Conservation (phyloP, 768 basidiomycete genomes). For the Termitomyces sp. region DNA sequence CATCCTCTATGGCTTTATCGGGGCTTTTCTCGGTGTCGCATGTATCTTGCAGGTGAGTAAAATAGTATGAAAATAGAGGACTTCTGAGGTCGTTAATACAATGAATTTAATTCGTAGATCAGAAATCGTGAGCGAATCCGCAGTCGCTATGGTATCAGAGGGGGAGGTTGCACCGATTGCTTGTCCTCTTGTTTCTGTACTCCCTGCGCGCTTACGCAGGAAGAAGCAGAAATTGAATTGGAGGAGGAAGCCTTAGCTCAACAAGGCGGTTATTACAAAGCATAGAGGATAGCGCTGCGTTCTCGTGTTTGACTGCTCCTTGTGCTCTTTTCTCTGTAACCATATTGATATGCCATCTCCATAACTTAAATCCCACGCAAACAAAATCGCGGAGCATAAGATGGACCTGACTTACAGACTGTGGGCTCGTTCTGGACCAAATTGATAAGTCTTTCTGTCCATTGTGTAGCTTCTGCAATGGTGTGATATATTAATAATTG, state of each 20-base stretch:
- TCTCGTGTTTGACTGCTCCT: too few relatives aligned
- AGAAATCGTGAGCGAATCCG: slow-evolving; percentile 18
- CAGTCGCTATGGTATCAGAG: slow-evolving; percentile 31
- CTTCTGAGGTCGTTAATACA: not conserved
- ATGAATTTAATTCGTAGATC: not conserved
- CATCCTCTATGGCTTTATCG: slow-evolving; percentile 16
- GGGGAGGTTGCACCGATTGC: slow-evolving; percentile 29
- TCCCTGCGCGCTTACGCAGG: slow-evolving; percentile 40
- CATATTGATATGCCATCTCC: too few relatives aligned
- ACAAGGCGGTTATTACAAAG: slow-evolving; percentile 8
- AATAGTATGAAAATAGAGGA: too few relatives aligned
- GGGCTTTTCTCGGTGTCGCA: not conserved
- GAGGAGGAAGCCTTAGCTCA: slow-evolving; percentile 26
- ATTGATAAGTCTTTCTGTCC: too few relatives aligned
- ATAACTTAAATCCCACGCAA: too few relatives aligned
- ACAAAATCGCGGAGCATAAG: too few relatives aligned
- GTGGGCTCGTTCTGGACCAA: too few relatives aligned
- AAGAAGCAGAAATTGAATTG: slow-evolving; percentile 32
- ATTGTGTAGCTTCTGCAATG: too few relatives aligned
- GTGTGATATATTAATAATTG: too few relatives aligned
- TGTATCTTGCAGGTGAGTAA: slow-evolving; percentile 25
- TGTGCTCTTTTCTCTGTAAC: too few relatives aligned
- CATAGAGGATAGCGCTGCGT: not conserved
- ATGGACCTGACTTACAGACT: too few relatives aligned
- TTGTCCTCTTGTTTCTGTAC: slow-evolving; percentile 27